phyloP scores from a whole-genome alignment of 768 basidiomycete genomes.

The Tubosaeta brunneosetosa region DNA sequence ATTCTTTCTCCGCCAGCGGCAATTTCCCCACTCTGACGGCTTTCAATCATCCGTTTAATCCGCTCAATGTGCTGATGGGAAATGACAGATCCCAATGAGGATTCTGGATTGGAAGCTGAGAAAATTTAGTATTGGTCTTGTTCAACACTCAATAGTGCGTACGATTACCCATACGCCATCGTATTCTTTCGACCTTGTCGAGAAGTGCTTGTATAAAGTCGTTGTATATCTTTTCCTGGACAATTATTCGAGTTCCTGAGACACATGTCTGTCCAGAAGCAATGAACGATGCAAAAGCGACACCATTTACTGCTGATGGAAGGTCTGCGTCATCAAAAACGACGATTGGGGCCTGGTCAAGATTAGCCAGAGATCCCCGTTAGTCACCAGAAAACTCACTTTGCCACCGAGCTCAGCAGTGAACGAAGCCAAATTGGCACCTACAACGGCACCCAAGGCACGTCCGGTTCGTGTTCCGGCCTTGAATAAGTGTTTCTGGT shows the following conservation, averaged over 20 bases:
- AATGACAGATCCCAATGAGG: slow-evolving; percentile 80
- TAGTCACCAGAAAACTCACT: slow-evolving; percentile 32
- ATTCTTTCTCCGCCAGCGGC: slow-evolving; percentile 66
- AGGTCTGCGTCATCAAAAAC: slow-evolving; percentile 78
- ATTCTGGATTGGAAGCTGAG: slow-evolving; percentile 62
- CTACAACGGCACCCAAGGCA: slow-evolving; percentile 67
- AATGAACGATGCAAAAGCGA: slow-evolving; percentile 78
- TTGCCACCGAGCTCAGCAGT: slow-evolving; percentile 89
- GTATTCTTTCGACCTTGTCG: slow-evolving; percentile 58
- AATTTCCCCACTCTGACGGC: slow-evolving; percentile 44
- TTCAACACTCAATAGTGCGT: slow-evolving; percentile 24
- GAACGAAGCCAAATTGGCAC: slow-evolving; percentile 65
- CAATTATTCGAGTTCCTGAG: slow-evolving; percentile 80
- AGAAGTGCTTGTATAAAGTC: slow-evolving; percentile 60
- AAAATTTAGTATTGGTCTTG: neutral
- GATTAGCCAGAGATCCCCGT: neutral
- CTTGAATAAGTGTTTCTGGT: slow-evolving; percentile 31
- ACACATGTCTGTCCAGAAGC: slow-evolving; percentile 90
- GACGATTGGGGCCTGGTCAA: slow-evolving; percentile 65
- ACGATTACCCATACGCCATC: slow-evolving; percentile 75
- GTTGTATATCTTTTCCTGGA: slow-evolving; percentile 68
- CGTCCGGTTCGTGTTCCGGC: slow-evolving; percentile 77
- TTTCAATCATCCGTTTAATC: slow-evolving; percentile 54
- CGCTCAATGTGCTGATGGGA: slow-evolving; percentile 59
- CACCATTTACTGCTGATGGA: slow-evolving; percentile 71